Evolutionary conservation across 1,284 basidiomycete genomes (phyloP), one percentile per base, ranked within the genome.

Genomic region (Neonothopanus nambi): DNA sequence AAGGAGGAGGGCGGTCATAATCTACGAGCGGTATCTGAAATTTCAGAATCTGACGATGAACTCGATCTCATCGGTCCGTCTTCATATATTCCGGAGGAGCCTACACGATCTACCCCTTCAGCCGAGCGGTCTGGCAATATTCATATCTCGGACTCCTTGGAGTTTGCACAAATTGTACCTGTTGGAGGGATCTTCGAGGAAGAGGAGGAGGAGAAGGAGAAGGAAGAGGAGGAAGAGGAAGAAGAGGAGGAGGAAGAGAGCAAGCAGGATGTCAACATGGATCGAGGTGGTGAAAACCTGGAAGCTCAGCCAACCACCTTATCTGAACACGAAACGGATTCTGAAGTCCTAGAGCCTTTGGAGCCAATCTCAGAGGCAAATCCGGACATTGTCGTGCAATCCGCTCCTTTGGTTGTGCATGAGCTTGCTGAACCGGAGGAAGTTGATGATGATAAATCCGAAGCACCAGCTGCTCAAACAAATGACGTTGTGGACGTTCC

Each of bases 11-110:
- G n/a, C 20, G 9, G n/a, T 37, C 21, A n/a, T 17, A 48, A 26
- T 23, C 21, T 15, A 20, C 33, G n/a, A 17, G 20, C 18, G 30
- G 26, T 30, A 24, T 28, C 36, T 41, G 46, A 21, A 21, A 9
- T 26, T 54, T 28, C 13, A 11, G 61, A 65, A 44, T 60, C 63
- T 13, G 63, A 63, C 43, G 64, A 64, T 54, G 62, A 64, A 37
- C 60, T 66, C 7, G 64, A 67, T 49, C 51, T 67, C 38, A 64
- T 68, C 42, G 63, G 61, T 18, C 51, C 63, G 2, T 60, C 65
- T 15, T 42, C 42, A 15, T 35, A 46, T 35, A 21, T 21, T 23
- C 28, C 23, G 13, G n/a, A 28, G 24, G 20, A 44, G 12, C 28
- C n/a, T 42, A 3, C 23, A 37, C 30, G 8, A 38, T 36, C 47